These are phyloP conservation scores for Lactarius trivialis DNA, from an alignment of 768 basidiomycete species.

Conservation along the genomic window DNA sequence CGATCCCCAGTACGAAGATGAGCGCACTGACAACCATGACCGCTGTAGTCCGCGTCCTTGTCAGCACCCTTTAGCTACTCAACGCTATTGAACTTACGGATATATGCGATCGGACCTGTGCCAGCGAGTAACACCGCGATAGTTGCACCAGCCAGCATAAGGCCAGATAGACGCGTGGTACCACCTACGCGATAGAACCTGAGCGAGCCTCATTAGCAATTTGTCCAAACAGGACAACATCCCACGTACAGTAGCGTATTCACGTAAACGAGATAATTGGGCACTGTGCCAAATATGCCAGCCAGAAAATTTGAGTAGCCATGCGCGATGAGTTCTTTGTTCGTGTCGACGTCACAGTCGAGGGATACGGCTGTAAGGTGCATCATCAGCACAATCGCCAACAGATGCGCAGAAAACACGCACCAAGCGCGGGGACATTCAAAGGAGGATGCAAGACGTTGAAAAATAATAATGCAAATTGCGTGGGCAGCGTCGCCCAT, in stretches of 20 bases:
- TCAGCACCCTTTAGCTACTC: neutral
- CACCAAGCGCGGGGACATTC: constrained; percentile 85
- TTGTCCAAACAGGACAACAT: neutral
- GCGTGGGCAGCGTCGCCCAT: constrained; percentile 84
- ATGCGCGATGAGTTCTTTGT: constrained; percentile 88
- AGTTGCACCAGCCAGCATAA: constrained; percentile 76
- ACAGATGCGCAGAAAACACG: constrained; percentile 20
- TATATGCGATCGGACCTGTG: constrained; percentile 83
- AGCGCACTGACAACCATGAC: constrained; percentile 88
- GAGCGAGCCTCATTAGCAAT: constrained; percentile 19
- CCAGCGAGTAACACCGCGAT: constrained; percentile 69
- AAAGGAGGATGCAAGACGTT: constrained; percentile 80
- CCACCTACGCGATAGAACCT: constrained; percentile 95
- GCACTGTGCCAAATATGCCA: constrained; percentile 77
- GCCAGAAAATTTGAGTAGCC: constrained; percentile 86
- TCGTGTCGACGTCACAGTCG: constrained; percentile 81
- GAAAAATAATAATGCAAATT: constrained; percentile 87
- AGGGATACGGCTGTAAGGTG: constrained; percentile 67
- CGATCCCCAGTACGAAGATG: constrained; percentile 91
- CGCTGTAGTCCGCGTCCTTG: constrained; percentile 39
- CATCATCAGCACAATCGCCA: neutral
- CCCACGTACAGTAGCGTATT: constrained; percentile 44
- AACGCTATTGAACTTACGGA: constrained; percentile 52
- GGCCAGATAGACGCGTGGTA: constrained; percentile 72
- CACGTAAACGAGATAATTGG: constrained; percentile 85